Base-by-base conservation (phyloP, 345 rosid species). In the Isatis tinctoria region DNA sequence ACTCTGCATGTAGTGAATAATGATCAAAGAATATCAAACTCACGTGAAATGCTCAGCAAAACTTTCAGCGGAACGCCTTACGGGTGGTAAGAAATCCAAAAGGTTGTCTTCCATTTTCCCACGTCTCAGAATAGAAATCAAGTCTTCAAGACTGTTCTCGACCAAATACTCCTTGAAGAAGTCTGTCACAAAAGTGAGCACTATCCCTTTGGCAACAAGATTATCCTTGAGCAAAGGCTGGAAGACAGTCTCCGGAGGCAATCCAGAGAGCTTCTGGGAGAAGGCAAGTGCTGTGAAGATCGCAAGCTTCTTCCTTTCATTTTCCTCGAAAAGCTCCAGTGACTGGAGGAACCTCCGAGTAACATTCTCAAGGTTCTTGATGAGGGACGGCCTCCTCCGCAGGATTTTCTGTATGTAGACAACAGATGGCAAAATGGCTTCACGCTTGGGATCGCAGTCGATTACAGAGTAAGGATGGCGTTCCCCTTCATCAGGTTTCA, bases 321-420 rank as follows among this genome's bases (percentile, higher is more conserved):
- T 86, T 67, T 95, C 97, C 86, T 95, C 97, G 40, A 92, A 95
- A 26, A 95, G 97, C 82, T 95, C 99, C 93, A 95, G 74, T 12
- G 97, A 95, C 76, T 95, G 97, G 72, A 95, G 72, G 90, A 95
- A 84, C 59, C 87, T 90, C 78, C 81, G 93, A 75, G 82, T 95
- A 72, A 95, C 97, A 92, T 95, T 95, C 88, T 92, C 97, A 37
- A 95, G 97, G 65, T 85, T 91, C 85, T 95, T 95, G n/a, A 95
- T 95, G 71, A 95, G 96, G 75, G 92, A 95, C 6, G 99, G 97
- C 77, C 73, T 88, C 78, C 99, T 83, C 57, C 97, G 84, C 83
- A 95, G 67, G 67, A 92, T 92, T 77, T 95, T 95, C 81, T 95
- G 99, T 54, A 87, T 80, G 67, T 95, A 92, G 65, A 92, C 86